Base-by-base conservation (phyloP, 208 protist species). In the Acanthamoeba castellanii region DNA sequence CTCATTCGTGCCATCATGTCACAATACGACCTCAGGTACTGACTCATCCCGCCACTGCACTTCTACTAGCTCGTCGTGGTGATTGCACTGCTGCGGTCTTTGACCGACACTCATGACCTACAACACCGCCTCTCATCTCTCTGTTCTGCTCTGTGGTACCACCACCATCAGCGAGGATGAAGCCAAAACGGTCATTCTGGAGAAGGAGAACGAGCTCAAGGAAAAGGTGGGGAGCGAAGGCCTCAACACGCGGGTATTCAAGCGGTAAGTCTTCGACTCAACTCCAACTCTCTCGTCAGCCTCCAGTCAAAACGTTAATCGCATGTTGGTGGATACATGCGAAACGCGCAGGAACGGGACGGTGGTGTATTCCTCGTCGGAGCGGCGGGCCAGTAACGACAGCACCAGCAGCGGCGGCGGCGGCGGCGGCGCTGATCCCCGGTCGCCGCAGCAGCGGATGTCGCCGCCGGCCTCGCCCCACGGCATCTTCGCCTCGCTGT, bases 171-270 rank as follows among this genome's bases (percentile, higher is more conserved):
- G 81, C 50, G 81, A 88, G 52, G 52, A 55, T 16, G n/a, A 88
- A 14, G 81, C 81, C 45, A 88, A 88, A 25, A 88, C 81, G 8
- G 81, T 88, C 25, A 8, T 88, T 1, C 7, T 88, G 30, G 81
- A 88, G 81, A 88, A 88, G 81, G 81, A 88, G 81, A 88, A 88
- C 50, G 81, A 88, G 34, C 42, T 88, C 50, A 64, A 57, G n/a
- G 81, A 88, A 50, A 88, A 88, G 50, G 52, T 64, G 7, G n/a
- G 81, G 9, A 42, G 81, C 52, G 81, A 88, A 13, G 81, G 81
- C 25, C 34, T 42, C 50, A 88, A 88, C 52, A 57, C 81, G 14
- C 81, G 81, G 8, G n/a, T 88, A 5, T 88, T 88, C 50, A 64
- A 57, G 50, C 18, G 81, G 81, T 88, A 64, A 11, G 27, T 34